phyloP scores from a whole-genome alignment of 2,329 filamentous ascomycete species.

The Aspergillus ruber region DNA sequence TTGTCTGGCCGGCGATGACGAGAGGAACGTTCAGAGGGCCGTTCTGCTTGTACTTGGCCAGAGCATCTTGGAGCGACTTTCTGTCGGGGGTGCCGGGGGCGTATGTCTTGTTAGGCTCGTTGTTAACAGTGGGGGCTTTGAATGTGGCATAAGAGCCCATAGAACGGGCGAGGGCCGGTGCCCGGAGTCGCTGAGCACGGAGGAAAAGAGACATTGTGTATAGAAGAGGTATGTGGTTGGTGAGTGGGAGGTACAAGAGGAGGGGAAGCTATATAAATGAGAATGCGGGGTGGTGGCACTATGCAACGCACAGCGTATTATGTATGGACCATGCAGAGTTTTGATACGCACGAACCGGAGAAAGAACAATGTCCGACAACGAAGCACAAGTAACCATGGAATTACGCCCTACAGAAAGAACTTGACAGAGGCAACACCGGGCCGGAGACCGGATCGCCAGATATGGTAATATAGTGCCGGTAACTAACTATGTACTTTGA shows the following conservation, averaged over 20 bases:
- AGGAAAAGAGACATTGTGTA: not conserved
- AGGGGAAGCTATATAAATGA: too few relatives aligned
- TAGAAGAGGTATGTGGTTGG: too few relatives aligned
- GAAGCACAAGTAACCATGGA: not conserved
- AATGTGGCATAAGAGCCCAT: conserved; percentile 68
- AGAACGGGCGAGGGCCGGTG: conserved; percentile 13
- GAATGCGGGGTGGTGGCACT: too few relatives aligned
- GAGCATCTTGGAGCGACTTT: conserved; percentile 65
- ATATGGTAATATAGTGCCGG: too few relatives aligned
- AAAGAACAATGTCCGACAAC: not conserved
- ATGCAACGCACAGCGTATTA: too few relatives aligned
- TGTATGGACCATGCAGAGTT: too few relatives aligned
- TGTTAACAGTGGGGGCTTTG: conserved; percentile 77
- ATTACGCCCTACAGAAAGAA: too few relatives aligned
- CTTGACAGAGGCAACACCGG: too few relatives aligned
- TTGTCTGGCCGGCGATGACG: conserved; percentile 71
- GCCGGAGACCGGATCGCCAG: too few relatives aligned
- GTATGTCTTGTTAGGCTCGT: conserved; percentile 97
- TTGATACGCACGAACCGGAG: too few relatives aligned
- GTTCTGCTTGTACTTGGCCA: conserved; percentile 62
- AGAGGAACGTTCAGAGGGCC: conserved; percentile 73
- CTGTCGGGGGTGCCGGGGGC: conserved; percentile 74
- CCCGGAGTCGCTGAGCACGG: conserved; percentile 2
- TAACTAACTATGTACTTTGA: too few relatives aligned
- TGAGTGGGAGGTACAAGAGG: too few relatives aligned